A percentile compares a stretch with the other conserved stretches of the same genome.
phyloP scores from a whole-genome alignment of 495 filamentous ascomycete species.

The Xylaria curta region DNA sequence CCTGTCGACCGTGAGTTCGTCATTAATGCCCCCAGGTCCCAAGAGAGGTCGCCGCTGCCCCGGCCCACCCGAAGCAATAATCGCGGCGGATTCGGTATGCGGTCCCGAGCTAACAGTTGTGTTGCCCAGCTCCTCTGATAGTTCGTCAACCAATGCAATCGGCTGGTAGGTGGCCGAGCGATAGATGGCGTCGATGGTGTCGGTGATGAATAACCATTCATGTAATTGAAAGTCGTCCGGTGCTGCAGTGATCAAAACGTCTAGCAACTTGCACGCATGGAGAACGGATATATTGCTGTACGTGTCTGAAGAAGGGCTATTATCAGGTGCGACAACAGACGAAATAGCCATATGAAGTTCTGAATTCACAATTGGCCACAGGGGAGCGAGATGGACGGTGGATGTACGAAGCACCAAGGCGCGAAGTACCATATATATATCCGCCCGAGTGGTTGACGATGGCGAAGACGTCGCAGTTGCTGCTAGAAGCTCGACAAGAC shows the following conservation, averaged over 20 bases:
- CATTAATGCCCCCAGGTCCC: slow-evolving; percentile 55
- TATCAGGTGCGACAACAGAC: slow-evolving; percentile 71
- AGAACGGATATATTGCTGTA: slow-evolving; percentile 78
- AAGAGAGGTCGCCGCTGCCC: slow-evolving; percentile 53
- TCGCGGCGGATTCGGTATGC: slow-evolving; percentile 41
- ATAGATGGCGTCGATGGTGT: slow-evolving; percentile 97
- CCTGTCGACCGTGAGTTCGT: slow-evolving; percentile 56
- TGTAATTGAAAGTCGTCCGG: slow-evolving; percentile 96
- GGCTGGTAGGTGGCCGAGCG: slow-evolving; percentile 74
- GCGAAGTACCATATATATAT: slow-evolving; percentile 87
- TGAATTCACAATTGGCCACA: slow-evolving; percentile 90
- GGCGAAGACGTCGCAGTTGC: slow-evolving; percentile 92
- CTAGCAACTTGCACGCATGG: slow-evolving; percentile 92
- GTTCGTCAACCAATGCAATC: slow-evolving; percentile 81
- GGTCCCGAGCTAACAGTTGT: slow-evolving; percentile 33
- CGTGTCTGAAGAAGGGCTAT: slow-evolving; percentile 66
- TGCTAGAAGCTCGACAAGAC: slow-evolving; percentile 81
- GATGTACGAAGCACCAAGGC: slow-evolving; percentile 79
- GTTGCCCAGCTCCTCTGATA: slow-evolving; percentile 77
- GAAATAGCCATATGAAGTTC: slow-evolving; percentile 85
- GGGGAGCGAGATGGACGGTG: slow-evolving; percentile 73
- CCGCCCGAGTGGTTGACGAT: slow-evolving; percentile 84
- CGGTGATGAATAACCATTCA: slow-evolving; percentile 96
- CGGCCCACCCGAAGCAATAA: slow-evolving; percentile 32
- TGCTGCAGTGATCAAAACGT: slow-evolving; percentile 78